Base-by-base conservation (phyloP, 1,284 basidiomycete genomes). In the Trichosporon sp. region DNA sequence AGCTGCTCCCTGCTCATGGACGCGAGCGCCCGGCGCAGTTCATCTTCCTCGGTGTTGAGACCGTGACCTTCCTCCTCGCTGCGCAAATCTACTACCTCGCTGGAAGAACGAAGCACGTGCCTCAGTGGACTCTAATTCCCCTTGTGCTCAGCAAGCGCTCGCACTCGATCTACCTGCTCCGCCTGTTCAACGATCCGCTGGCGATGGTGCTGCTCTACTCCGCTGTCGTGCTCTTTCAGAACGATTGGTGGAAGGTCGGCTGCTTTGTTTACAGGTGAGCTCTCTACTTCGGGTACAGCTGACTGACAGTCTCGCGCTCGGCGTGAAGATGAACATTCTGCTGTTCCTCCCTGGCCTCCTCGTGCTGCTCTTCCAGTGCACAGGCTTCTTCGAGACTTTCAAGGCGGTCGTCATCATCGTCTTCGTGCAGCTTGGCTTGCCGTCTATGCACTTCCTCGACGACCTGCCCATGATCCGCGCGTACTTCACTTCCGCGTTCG, bases 101-200 rank as follows among this genome's bases (percentile, higher is more conserved):
- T 2, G 77, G 76, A 0, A 64, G 75, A 11, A 31, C 32, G 13
- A 38, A 47, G 86, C 87, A 60, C 83, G 65, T 68, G 23, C 92
- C 95, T 1, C 95, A 95, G 79, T 92, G 90, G 87, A 83, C 90
- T 3, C 76, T 98, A 13, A 77, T 95, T 11, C 83, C 93, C 4
- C 84, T 99, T 12, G 88, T 90, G 0, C 84, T 98, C 38, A 95
- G 93, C 85, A 98, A 98, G 83, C 87, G 97, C 64, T 86, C 97
- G 15, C 95, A 98, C 79, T 98, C 96, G 6, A 92, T 99, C 73
- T 99, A 91, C 80, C 88, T 92, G 25, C 85, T 99, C 62, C 88
- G 97, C 8, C 85, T 99, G 34, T 99, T 99, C 86, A 98, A 98
- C 79, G 97, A 99, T 79, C 93, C 93, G 70, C 90, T 95, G 88